Conservation (phyloP, 2,329 filamentous ascomycete species). For the Tolypocladium pustulatum region DNA sequence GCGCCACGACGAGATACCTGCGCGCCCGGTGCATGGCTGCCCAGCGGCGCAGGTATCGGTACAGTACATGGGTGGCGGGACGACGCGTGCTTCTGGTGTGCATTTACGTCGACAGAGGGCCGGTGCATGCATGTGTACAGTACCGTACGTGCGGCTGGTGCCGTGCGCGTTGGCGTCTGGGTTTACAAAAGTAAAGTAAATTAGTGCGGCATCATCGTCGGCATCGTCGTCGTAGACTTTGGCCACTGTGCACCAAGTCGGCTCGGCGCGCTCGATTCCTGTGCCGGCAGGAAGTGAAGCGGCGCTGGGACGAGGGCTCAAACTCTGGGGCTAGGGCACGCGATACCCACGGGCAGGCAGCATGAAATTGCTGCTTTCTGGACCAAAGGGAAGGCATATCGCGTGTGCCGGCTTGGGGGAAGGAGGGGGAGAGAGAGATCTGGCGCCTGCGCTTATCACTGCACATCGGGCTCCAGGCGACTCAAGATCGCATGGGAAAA, state of each 20-base stretch:
- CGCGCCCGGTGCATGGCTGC: slow-evolving; percentile 23
- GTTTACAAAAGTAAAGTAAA: background rate
- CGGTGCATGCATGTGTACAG: background rate
- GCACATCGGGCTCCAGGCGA: background rate
- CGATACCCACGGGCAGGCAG: background rate
- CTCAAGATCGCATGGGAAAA: background rate
- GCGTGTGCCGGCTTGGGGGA: background rate
- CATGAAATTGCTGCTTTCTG: background rate
- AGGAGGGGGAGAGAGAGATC: background rate
- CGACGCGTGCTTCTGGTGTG: background rate
- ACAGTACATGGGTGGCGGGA: slow-evolving; percentile 1
- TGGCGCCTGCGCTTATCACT: background rate
- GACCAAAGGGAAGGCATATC: background rate
- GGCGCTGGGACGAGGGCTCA: background rate
- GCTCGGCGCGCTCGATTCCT: background rate
- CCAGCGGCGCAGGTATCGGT: slow-evolving; percentile 21
- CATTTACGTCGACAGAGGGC: background rate
- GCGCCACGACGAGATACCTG: slow-evolving; percentile 7
- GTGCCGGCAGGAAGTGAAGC: background rate
- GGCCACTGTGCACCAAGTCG: background rate
- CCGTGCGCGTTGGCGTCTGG: background rate
- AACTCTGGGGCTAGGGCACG: background rate
- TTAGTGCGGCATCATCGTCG: background rate
- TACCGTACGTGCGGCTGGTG: background rate
- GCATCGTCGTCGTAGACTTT: background rate